Evolutionary conservation across 345 rosid species (phyloP).

Genomic region (Eutrema heterophyllum): DNA sequence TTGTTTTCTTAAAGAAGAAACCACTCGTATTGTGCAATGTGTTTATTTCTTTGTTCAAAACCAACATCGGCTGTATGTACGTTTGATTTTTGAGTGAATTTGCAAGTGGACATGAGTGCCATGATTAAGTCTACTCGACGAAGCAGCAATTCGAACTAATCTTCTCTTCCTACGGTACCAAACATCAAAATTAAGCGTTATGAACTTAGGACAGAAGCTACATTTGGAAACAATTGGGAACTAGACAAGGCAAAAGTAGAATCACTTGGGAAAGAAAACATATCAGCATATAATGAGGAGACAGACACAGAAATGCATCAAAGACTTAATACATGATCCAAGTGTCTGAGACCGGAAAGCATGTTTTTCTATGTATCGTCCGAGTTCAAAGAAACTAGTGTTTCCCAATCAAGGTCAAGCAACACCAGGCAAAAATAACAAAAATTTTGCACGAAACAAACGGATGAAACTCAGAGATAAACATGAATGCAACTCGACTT

Average conservation of each 20-base stretch:
- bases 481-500: too few species aligned
- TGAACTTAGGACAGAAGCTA: background rate
- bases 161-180: background rate
- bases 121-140: background rate
- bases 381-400: too few species aligned
- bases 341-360: background rate
- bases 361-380: too few species aligned
- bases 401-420: too few species aligned
- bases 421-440: too few species aligned
- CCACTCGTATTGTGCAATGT: background rate
- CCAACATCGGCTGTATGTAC: conserved; percentile 5
- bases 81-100: conserved; percentile 17
- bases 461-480: too few species aligned
- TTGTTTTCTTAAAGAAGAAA: background rate
- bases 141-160: background rate
- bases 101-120: conserved; percentile 5
- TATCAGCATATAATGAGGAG: background rate
- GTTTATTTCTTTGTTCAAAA: background rate
- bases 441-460: too few species aligned
- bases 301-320: too few species aligned
- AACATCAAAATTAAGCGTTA: background rate
- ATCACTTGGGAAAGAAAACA: background rate
- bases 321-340: background rate
- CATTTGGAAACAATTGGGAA: background rate
- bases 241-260: background rate